phyloP scores from a whole-genome alignment of 2,329 filamentous ascomycete genomes.

The Thelonectria discophora region DNA sequence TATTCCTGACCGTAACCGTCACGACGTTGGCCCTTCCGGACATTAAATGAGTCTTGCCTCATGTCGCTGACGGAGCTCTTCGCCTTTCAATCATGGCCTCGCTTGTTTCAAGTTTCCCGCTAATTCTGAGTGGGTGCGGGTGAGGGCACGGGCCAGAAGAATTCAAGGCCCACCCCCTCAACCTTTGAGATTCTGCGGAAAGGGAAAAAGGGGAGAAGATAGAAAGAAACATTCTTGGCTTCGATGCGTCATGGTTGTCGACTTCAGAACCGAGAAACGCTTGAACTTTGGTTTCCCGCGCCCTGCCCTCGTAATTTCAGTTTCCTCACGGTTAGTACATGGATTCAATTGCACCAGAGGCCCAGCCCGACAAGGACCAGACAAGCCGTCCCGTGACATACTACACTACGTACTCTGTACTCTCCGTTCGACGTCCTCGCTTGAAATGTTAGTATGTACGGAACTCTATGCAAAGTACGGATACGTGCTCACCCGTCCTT shows the following conservation, averaged over 20 bases:
- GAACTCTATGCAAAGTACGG: neutral
- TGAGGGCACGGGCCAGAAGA: conserved; percentile 34
- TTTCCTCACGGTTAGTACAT: neutral
- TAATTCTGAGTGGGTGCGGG: conserved; percentile 38
- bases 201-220: conserved; percentile 5
- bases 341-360: conserved; percentile 8
- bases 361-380: conserved; percentile 14
- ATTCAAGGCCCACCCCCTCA: conserved; percentile 30
- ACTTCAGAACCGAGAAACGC: conserved; percentile 6
- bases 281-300: conserved; percentile 5
- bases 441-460: neutral
- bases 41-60: conserved; percentile 29
- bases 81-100: conserved; percentile 22
- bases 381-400: conserved; percentile 8
- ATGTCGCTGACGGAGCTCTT: conserved; percentile 18
- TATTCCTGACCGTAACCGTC: conserved; percentile 19
- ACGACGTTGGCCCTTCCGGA: conserved; percentile 29
- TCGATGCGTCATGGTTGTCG: neutral
- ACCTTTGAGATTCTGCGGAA: conserved; percentile 15
- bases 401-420: neutral
- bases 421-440: neutral
- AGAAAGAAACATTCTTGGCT: no score
- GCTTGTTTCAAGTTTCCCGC: conserved; percentile 43
- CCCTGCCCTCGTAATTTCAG: conserved; percentile 8
- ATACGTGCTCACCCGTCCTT: neutral